These are phyloP conservation scores for Scheffersomyces lignicola DNA, from an alignment of 1,139 yeast genomes.

Conservation along the genomic window DNA sequence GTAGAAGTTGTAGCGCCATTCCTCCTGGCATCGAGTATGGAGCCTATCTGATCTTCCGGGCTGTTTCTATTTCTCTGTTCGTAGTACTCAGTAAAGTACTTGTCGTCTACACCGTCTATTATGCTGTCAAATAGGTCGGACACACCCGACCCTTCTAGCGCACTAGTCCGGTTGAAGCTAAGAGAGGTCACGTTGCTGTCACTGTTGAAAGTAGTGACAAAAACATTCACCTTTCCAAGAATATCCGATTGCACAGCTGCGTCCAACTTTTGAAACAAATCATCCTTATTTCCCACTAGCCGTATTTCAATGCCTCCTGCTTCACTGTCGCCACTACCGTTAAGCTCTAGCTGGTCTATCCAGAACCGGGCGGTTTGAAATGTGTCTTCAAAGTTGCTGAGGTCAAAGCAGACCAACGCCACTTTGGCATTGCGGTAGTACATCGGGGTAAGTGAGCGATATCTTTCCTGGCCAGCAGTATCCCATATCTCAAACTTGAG, in stretches of 20 bases:
- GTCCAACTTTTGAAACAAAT: slow-evolving; percentile 13
- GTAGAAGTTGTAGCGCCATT: slow-evolving; percentile 6
- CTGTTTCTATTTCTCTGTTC: slow-evolving; percentile 7
- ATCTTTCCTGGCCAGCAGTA: slow-evolving; percentile 53
- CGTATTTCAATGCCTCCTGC: slow-evolving; percentile 21
- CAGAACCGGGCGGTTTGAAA: slow-evolving; percentile 44
- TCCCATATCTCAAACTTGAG: slow-evolving; percentile 51
- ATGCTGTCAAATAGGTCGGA: slow-evolving; percentile 41
- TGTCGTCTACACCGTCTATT: slow-evolving; percentile 43
- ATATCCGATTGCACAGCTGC: slow-evolving; percentile 5
- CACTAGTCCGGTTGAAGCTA: slow-evolving; percentile 40
- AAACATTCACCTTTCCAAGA: slow-evolving; percentile 11
- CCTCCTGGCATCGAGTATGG: slow-evolving; percentile 11
- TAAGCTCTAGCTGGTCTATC: slow-evolving; percentile 41
- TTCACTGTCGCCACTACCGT: slow-evolving; percentile 20
- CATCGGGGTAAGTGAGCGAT: slow-evolving; percentile 50
- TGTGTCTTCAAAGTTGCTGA: slow-evolving; percentile 31
- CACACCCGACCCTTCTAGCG: slow-evolving; percentile 48
- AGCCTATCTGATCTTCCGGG: slow-evolving; percentile 12
- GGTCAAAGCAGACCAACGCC: slow-evolving; percentile 43
- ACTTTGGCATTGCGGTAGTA: slow-evolving; percentile 48
- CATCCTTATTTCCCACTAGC: slow-evolving; percentile 39
- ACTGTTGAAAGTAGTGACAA: slow-evolving; percentile 6
- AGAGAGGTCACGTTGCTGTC: slow-evolving; percentile 7
- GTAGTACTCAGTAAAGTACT: slow-evolving; percentile 20